phyloP scores from a whole-genome alignment of 2,329 filamentous ascomycete genomes.

The Malbranchea cinnamomea region DNA sequence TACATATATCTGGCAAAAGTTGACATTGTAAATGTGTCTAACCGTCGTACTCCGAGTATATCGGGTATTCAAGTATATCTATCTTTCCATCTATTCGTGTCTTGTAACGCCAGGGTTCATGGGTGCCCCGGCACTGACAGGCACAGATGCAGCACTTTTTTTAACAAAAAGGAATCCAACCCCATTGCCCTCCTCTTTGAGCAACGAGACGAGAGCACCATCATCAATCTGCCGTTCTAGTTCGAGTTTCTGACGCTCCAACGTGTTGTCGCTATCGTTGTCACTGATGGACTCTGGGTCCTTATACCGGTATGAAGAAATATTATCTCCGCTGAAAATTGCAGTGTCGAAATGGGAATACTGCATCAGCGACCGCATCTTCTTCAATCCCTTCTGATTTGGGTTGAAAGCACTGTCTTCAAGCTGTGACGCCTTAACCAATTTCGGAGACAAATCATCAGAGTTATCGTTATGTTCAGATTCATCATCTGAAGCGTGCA shows the following conservation, averaged over 20 bases:
- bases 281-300: conserved; percentile 18
- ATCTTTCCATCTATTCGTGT: no score
- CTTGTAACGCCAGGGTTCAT: no score
- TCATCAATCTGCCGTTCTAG: conserved; percentile 11
- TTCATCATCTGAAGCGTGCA: conserved; percentile 9
- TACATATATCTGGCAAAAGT: no score
- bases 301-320: conserved; percentile 6
- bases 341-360: conserved; percentile 29
- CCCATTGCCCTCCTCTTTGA: conserved; percentile 25
- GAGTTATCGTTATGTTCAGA: conserved; percentile 15
- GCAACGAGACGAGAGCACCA: conserved; percentile 17
- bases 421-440: conserved; percentile 28
- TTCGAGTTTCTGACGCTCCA: conserved; percentile 4
- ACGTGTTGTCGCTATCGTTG: conserved; percentile 11
- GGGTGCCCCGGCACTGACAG: no score
- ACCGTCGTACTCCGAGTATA: no score
- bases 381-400: conserved; percentile 19
- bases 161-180: conserved; percentile 27
- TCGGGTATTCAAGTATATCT: no score
- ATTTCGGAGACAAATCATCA: conserved; percentile 15
- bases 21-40: no score
- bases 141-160: no score
- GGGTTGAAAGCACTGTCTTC: conserved; percentile 11
- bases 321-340: conserved; percentile 11
- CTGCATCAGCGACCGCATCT: conserved; percentile 28